Evolutionary conservation across 768 basidiomycete genomes (phyloP).

Genomic region (Termitomyces sp.): DNA sequence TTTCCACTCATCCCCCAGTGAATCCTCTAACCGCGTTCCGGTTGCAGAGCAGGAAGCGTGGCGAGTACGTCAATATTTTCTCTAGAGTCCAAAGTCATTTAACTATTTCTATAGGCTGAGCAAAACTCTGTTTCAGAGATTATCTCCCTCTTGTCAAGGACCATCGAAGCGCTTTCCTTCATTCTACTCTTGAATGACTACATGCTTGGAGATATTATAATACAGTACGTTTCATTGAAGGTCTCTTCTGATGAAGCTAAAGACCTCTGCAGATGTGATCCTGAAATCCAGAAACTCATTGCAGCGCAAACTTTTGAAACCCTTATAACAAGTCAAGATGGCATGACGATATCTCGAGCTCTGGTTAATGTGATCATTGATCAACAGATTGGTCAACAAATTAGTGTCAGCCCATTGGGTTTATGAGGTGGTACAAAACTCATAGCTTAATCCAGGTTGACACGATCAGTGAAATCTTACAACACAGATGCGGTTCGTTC

Average conservation of each 20-base stretch:
- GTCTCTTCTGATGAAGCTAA: not conserved
- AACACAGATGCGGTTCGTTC: constrained; percentile 94
- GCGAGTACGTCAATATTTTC: constrained; percentile 52
- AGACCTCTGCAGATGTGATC: constrained; percentile 54
- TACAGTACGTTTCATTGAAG: constrained; percentile 50
- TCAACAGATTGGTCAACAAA: constrained; percentile 96
- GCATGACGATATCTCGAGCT: constrained; percentile 83
- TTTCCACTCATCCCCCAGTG: constrained; percentile 78
- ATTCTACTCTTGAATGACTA: constrained; percentile 91
- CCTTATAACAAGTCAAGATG: constrained; percentile 79
- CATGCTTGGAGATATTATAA: constrained; percentile 77
- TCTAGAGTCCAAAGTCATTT: not conserved
- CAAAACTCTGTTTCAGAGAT: constrained; percentile 80
- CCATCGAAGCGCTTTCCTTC: constrained; percentile 94
- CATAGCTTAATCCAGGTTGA: constrained; percentile 65
- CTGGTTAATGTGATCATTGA: constrained; percentile 96
- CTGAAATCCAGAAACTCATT: constrained; percentile 67
- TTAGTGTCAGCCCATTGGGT: constrained; percentile 58
- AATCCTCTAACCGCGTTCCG: constrained; percentile 53
- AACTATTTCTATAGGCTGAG: constrained; percentile 54
- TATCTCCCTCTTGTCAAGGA: constrained; percentile 68
- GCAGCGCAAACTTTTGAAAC: constrained; percentile 77
- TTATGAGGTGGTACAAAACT: constrained; percentile 1
- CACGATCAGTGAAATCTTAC: constrained; percentile 91
- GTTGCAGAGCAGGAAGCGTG: constrained; percentile 82